Evolutionary conservation across 768 basidiomycete genomes (phyloP), one percentile per base, ranked within the genome.

Genomic region (Myochromella boudieri): DNA sequence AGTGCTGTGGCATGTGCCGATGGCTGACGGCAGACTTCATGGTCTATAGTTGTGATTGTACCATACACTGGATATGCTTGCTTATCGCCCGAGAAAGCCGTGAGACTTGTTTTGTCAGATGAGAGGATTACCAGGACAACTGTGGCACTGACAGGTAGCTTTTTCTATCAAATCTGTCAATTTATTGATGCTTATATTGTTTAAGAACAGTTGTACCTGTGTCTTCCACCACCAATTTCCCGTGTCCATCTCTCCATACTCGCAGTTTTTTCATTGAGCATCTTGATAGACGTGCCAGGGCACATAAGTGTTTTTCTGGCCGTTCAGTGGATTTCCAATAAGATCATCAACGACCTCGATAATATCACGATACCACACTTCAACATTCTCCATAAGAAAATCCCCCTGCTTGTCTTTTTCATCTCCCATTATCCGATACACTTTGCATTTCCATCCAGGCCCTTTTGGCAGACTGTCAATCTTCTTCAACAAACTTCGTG

Each of bases 11-110:
- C 72, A n/a, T 59, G 62, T 15, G 46, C 20, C 3, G 57, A 58
- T 1, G 64, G 59, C 44, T 67, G 36, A 3, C 63, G 46, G 0
- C 62, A 59, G 1, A 60, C 45, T 2, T 53, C 49, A 37, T 71
- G 71, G 0, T 41, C 21, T 7, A 72, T 60, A 31, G 71, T 71
- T 0, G 66, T 69, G 29, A 71, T 60, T 0, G 67, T 62, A 0
- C 74, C 48, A 46, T 76, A 75, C 0, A 76, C 64, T 1, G 71
- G 71, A 60, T 67, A 72, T 14, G 68, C 64, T n/a, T 52, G 36
- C 49, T 72, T 70, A 41, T 68, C 61, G 0, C 71, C 64, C 6
- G 60, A 51, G 37, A 73, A 70, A 6, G 54, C 48, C 12, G 62
- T 52, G n/a, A 76, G 50, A 45, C 56, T 34, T 25, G 69, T 65